Evolutionary conservation across 805 yeast species (phyloP), one percentile per base, ranked within the genome.

Genomic region (Saccharomycopsis amapae): DNA sequence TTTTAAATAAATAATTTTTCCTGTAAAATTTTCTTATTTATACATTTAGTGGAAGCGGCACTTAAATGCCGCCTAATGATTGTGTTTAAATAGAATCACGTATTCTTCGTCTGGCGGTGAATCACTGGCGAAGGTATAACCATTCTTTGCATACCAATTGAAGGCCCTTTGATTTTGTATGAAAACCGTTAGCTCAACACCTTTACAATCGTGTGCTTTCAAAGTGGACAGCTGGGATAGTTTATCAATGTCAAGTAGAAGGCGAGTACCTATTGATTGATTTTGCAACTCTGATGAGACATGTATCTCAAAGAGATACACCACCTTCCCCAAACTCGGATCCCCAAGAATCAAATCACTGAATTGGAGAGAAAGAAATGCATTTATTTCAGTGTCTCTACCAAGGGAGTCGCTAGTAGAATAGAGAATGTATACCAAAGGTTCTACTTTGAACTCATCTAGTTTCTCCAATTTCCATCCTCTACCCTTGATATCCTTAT

Each of bases 291-390:
- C 19, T 3, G 31, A 17, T n/a, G 15, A 36, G 1, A 44, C 48
- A 18, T 48, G 51, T 3, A 48, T 48, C 22, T 48, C 51, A 24
- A 23, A 44, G 28, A 48, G 36, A 17, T 40, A 48, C 6, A 44
- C 20, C 13, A 38, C 19, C 23, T 38, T 40, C 5, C 31, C 41
- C n/a, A 5, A n/a, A 31, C 17, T 10, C 18, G 7, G 20, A 5
- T 34, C 18, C 18, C 35, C 45, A 15, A 23, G 35, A 7, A 25
- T 24, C 5, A 38, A 19, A 34, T 39, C 43, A 19, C 41, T 34
- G 28, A 42, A 42, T 35, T 34, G 33, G 30, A 37, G 30, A 12
- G 45, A 44, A 4, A 41, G 33, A 23, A 48, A 48, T 6, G 48
- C 44, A 19, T 13, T 37, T 23, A 46, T 36, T 23, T 33, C 9